Percentiles rank a stretch among this genome's conserved stretches.
Conservation (phyloP, 2,329 filamentous ascomycete genomes). For the Talaromyces albobiverticillius region DNA sequence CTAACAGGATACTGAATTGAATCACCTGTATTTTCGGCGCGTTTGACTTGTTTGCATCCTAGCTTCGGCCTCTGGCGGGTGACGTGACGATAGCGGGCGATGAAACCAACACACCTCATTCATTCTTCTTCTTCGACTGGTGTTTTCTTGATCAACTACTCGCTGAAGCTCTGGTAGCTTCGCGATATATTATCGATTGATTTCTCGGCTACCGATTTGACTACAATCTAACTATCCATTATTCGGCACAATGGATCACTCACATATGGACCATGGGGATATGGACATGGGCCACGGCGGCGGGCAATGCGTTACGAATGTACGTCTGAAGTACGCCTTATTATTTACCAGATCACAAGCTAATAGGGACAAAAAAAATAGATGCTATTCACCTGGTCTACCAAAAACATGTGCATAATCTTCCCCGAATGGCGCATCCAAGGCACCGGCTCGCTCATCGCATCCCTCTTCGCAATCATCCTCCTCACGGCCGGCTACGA, state of each 20-base stretch:
- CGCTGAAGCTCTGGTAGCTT: neutral
- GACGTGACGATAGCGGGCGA: neutral
- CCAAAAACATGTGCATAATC: conserved; percentile 90
- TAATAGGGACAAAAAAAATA: conserved; percentile 34
- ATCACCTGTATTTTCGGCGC: no score
- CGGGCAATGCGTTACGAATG: conserved; percentile 83
- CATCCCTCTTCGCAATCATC: conserved; percentile 80
- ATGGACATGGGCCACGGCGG: conserved; percentile 51
- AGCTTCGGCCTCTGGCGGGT: conserved; percentile 1
- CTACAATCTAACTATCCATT: no score
- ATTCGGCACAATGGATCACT: conserved; percentile 32
- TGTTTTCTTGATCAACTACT: neutral
- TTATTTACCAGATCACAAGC: neutral
- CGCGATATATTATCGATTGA: neutral
- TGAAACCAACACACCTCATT: neutral
- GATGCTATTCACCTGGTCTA: conserved; percentile 99
- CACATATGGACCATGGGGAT: conserved; percentile 44
- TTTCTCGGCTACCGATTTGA: no score
- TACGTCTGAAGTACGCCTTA: conserved; percentile 42
- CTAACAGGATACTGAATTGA: no score
- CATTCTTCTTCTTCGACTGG: neutral
- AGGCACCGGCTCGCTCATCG: conserved; percentile 68
- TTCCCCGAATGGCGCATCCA: conserved; percentile 88
- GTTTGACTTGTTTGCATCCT: conserved; percentile 37
- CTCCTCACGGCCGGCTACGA: conserved; percentile 90